Base-by-base conservation (phyloP, 129 eudicot genomes). In the Helianthus tuberosus region DNA sequence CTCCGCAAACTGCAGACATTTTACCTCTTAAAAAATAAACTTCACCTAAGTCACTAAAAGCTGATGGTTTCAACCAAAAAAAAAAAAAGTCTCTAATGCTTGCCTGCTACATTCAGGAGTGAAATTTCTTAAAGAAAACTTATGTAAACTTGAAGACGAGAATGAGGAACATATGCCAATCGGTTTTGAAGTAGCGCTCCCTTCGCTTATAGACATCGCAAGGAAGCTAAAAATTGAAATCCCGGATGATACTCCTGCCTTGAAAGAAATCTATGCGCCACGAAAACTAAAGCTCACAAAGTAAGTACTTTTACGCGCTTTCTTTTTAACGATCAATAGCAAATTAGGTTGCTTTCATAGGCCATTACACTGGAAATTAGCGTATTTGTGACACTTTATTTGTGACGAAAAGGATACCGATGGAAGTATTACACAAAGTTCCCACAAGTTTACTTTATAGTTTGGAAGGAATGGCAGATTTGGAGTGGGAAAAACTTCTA, bases 171-270 rank as follows among this genome's bases (percentile, higher is more conserved):
- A 91, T 62, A 91, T 95, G 99, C 96, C 99, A 5, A 91, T 95
- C 11, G 97, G 97, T 62, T 95, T 95, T 29, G 99, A 95, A 84
- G 95, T 95, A 36, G 97, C 99, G 13, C 88, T 95, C 14, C 99
- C 99, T 51, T 81, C 99, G 1, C 92, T 95, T 5, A 81, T 95
- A 32, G 96, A 95, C 66, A 84, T 81, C 13, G 99, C 94, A 10
- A 82, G 69, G 80, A 87, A 68, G 55, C 60, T 89, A 14, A 77
- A 78, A 50, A 85, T 95, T 13, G 84, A 89, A 52, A 53, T 95
- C 68, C 88, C 87, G 0, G 76, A 89, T 20, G 85, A 95, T 73
- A 75, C 84, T 76, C 88, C 89, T 0, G 86, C 80, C 15, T 48
- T 95, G 77, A 80, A 87, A 76, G 87, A 89, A 66, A 95, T 95